These are phyloP conservation scores for Dendrostoma leiphaemia DNA, from an alignment of 2,329 filamentous ascomycete genomes.

Conservation along the genomic window DNA sequence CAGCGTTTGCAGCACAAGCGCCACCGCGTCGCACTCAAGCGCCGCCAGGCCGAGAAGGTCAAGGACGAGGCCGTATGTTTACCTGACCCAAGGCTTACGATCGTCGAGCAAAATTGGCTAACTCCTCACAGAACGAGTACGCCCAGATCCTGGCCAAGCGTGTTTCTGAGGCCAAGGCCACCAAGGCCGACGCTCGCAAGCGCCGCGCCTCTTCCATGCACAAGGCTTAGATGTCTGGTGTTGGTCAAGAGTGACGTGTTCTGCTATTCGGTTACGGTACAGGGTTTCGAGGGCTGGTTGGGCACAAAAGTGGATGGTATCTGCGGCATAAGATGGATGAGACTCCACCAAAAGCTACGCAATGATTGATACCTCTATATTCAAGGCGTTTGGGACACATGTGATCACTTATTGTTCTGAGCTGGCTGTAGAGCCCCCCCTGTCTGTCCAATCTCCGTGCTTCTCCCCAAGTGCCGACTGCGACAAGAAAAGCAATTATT, in stretches of 20 bases:
- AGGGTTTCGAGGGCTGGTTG: constrained; percentile 16
- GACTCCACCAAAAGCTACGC: constrained; percentile 18
- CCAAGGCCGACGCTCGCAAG: constrained; percentile 94
- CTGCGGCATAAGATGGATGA: constrained; percentile 26
- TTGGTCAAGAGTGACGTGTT: constrained; percentile 32
- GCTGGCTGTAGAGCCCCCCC: too few species aligned
- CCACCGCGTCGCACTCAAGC: constrained; percentile 96
- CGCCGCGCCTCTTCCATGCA: constrained; percentile 92
- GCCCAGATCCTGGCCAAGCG: constrained; percentile 94
- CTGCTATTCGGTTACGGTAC: constrained; percentile 28
- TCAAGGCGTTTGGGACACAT: constrained; percentile 18
- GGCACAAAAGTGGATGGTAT: constrained; percentile 23
- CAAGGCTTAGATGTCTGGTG: constrained; percentile 61
- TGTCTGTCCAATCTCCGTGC: too few species aligned
- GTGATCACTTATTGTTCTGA: constrained; percentile 13
- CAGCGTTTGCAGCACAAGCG: constrained; percentile 99
- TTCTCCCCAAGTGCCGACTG: too few species aligned
- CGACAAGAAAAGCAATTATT: too few species aligned
- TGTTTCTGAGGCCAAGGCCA: constrained; percentile 91
- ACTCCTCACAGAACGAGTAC: constrained; percentile 80
- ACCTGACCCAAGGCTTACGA: neutral
- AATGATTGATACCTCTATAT: constrained; percentile 20
- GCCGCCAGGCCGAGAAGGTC: constrained; percentile 91
- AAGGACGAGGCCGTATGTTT: constrained; percentile 96
- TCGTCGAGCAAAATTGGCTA: constrained; percentile 33